phyloP scores from a whole-genome alignment of 1,284 basidiomycete species.

The Sanghuangporus baumii region DNA sequence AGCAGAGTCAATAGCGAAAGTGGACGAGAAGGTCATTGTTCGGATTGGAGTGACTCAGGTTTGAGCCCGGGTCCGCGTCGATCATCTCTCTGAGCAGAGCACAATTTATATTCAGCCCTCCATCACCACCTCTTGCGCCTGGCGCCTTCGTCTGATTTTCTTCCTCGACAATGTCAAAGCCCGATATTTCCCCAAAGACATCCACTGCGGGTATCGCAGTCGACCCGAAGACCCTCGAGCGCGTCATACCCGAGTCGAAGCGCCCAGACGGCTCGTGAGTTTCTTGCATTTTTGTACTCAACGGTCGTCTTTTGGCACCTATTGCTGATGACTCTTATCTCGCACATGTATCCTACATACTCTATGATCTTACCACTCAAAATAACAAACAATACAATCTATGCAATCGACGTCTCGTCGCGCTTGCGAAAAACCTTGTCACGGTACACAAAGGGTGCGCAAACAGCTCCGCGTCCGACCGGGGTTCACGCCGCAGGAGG shows the following conservation, averaged over 20 bases:
- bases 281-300: background rate
- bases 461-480: conserved; percentile 90
- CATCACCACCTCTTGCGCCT: background rate
- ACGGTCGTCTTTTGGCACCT: background rate
- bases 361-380: background rate
- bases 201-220: conserved; percentile 76
- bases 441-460: conserved; percentile 63
- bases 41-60: background rate
- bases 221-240: conserved; percentile 77
- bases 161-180: conserved; percentile 56
- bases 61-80: background rate
- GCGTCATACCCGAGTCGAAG: conserved; percentile 81
- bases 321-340: background rate
- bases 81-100: background rate
- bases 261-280: conserved; percentile 88
- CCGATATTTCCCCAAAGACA: conserved; percentile 66
- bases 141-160: background rate
- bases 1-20: background rate
- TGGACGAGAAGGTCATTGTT: too few relatives aligned
- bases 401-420: background rate
- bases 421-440: background rate
- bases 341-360: background rate
- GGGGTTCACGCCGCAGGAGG: conserved; percentile 93
- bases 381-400: conserved; percentile 10
- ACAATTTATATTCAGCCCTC: background rate